Conservation (phyloP, 176 grass and related monocot species). For the Oryza punctata region DNA sequence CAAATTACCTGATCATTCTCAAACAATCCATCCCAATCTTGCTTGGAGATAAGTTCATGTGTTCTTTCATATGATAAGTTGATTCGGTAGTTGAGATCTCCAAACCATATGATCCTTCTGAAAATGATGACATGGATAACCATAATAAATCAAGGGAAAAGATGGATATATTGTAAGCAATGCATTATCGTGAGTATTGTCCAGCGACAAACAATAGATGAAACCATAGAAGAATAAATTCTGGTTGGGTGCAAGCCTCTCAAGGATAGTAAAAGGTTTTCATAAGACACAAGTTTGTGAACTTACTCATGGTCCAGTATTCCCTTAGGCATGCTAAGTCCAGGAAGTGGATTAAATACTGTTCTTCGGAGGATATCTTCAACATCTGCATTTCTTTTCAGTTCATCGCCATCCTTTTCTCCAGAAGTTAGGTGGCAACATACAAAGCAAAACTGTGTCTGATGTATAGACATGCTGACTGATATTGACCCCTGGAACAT, state of each 20-base stretch:
- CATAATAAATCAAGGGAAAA: conserved; percentile 27
- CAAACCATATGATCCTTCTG: conserved; percentile 94
- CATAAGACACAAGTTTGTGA: background rate
- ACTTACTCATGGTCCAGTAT: conserved; percentile 84
- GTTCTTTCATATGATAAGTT: conserved; percentile 77
- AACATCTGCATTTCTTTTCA: conserved; percentile 81
- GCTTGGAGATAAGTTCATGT: conserved; percentile 68
- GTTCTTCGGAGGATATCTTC: conserved; percentile 79
- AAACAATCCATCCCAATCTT: conserved; percentile 69
- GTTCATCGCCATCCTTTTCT: conserved; percentile 72
- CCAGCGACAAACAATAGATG: background rate
- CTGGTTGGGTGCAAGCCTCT: background rate
- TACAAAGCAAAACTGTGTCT: conserved; percentile 84
- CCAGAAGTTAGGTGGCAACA: conserved; percentile 87
- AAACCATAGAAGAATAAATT: background rate
- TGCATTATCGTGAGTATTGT: background rate
- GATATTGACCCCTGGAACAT: conserved; percentile 89
- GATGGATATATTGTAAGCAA: conserved; percentile 25
- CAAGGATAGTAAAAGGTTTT: conserved; percentile 10
- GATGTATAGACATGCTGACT: conserved; percentile 94
- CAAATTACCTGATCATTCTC: conserved; percentile 73
- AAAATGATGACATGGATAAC: conserved; percentile 37
- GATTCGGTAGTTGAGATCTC: conserved; percentile 93
- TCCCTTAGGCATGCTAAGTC: conserved; percentile 46
- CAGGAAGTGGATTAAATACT: conserved; percentile 56